A percentile compares a stretch with the other conserved stretches of the same genome.
Evolutionary conservation across 2,329 filamentous ascomycete genomes (phyloP).

Genomic region (Aspergillus ochraceus): DNA sequence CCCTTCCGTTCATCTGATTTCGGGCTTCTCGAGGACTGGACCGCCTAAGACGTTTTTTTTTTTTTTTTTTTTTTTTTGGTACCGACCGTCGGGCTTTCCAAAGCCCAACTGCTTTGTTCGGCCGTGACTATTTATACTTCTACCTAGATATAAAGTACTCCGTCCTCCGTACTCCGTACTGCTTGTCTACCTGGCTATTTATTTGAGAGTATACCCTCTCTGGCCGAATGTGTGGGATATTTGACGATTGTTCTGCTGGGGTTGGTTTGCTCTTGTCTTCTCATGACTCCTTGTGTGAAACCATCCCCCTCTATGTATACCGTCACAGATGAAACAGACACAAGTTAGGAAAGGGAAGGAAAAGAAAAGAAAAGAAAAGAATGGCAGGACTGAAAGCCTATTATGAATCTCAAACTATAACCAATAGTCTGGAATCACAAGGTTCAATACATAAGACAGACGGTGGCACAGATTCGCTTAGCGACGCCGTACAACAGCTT

Average conservation of each 20-base stretch:
- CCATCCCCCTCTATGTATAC: too few relatives aligned
- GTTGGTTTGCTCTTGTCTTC: too few relatives aligned
- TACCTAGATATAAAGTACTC: too few relatives aligned
- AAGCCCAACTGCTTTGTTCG: not conserved
- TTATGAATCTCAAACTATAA: not conserved
- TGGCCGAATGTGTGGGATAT: too few relatives aligned
- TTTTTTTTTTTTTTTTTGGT: not conserved
- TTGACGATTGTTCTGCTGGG: too few relatives aligned
- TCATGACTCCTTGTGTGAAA: too few relatives aligned
- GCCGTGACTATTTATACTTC: not conserved
- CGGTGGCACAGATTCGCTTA: conserved; percentile 12
- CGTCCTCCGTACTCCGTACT: too few relatives aligned
- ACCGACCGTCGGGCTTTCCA: not conserved
- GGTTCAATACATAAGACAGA: not conserved
- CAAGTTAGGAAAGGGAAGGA: not conserved
- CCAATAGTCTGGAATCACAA: not conserved
- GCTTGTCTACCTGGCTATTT: too few relatives aligned
- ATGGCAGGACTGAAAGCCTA: not conserved
- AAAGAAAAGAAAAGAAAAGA: not conserved
- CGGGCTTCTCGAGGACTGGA: not conserved
- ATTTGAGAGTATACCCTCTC: too few relatives aligned
- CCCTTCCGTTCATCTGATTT: not conserved
- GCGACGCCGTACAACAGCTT: conserved; percentile 11
- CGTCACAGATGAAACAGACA: too few relatives aligned
- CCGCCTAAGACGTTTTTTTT: not conserved